These are phyloP conservation scores for Gossypium aridum DNA, from an alignment of 441 rosid species.

Conservation along the genomic window DNA sequence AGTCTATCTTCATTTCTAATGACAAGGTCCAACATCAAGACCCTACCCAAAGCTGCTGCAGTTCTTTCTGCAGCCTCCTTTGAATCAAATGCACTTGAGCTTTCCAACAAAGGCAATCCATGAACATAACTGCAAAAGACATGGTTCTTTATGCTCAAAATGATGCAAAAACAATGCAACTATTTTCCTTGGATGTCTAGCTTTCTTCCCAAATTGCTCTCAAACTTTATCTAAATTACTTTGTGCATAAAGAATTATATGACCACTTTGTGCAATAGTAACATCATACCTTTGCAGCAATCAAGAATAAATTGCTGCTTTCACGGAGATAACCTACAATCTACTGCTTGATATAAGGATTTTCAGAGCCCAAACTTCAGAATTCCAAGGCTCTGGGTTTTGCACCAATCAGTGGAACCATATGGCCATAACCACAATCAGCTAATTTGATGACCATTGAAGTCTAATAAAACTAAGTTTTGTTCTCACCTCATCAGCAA, in stretches of 20 bases:
- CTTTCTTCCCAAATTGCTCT: background rate
- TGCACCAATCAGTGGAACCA: background rate
- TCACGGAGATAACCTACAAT: background rate
- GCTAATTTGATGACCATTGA: background rate
- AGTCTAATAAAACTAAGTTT: conserved; percentile 9
- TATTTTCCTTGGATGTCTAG: background rate
- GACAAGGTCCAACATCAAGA: conserved; percentile 89
- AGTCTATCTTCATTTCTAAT: conserved; percentile 97
- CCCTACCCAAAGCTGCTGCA: conserved; percentile 86
- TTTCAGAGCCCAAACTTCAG: background rate
- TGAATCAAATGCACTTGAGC: conserved; percentile 68
- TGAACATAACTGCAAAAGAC: conserved; percentile 74
- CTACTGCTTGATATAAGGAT: conserved; percentile 1
- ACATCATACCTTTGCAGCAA: background rate
- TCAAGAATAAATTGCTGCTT: background rate
- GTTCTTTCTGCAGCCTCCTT: conserved; percentile 65
- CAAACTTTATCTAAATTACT: background rate
- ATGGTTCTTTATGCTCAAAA: conserved; percentile 6
- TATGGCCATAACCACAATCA: background rate
- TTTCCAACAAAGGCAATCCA: conserved; percentile 90
- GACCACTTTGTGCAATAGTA: background rate
- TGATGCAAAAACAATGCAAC: background rate
- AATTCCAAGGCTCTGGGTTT: background rate
- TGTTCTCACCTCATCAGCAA: conserved; percentile 77
- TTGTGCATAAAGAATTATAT: background rate